Conservation (phyloP, 2,329 filamentous ascomycete species). For the Acephala macrosclerotiorum region DNA sequence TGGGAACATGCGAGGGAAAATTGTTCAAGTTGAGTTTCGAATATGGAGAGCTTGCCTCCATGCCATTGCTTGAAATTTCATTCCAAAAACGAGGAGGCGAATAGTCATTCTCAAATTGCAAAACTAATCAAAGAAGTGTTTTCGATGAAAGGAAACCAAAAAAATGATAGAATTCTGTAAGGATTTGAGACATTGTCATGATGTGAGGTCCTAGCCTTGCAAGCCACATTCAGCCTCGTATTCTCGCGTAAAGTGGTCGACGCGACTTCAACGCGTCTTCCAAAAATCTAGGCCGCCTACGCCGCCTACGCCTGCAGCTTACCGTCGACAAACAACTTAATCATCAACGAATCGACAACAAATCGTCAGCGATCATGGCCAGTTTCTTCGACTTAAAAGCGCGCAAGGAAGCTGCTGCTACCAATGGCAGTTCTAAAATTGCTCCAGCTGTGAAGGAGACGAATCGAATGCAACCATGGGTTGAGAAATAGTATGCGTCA, state of each 20-base stretch:
- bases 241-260: conserved; percentile 30
- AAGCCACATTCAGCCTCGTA: background rate
- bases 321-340: background rate
- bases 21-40: too few relatives aligned
- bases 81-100: too few relatives aligned
- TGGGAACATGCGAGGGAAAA: background rate
- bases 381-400: conserved; percentile 97
- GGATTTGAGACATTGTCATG: too few relatives aligned
- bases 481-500: conserved; percentile 91
- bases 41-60: too few relatives aligned
- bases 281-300: background rate
- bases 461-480: conserved; percentile 85
- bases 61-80: background rate
- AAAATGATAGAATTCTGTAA: too few relatives aligned
- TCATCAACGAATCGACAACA: background rate
- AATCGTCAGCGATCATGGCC: conserved; percentile 63
- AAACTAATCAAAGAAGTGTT: too few relatives aligned
- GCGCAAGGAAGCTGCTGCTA: conserved; percentile 77
- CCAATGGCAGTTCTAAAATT: conserved; percentile 71
- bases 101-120: too few relatives aligned
- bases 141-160: too few relatives aligned
- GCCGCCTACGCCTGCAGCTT: too few relatives aligned
- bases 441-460: conserved; percentile 67
- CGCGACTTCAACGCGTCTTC: conserved; percentile 22
- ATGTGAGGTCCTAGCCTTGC: conserved; percentile 11